Evolutionary conservation across 2,329 filamentous ascomycete species (phyloP).

Genomic region (Penicillium sp.): DNA sequence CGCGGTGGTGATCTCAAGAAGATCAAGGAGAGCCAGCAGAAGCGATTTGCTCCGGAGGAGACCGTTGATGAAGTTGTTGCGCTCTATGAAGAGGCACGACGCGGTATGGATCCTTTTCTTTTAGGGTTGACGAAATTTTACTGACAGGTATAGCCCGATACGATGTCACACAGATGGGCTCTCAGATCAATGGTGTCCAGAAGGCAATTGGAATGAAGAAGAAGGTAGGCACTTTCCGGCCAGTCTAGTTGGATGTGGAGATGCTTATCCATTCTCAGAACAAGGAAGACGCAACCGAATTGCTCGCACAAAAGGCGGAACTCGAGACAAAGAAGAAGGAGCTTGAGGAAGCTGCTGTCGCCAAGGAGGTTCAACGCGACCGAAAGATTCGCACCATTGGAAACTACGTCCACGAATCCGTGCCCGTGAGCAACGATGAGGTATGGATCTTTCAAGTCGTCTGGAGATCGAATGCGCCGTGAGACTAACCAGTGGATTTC

Average conservation of each 20-base stretch:
- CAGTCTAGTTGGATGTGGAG: not conserved
- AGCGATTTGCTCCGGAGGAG: slow-evolving; percentile 75
- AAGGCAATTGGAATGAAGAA: slow-evolving; percentile 91
- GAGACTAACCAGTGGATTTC: not conserved
- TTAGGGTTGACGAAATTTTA: not conserved
- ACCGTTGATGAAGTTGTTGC: slow-evolving; percentile 87
- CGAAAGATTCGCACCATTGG: slow-evolving; percentile 80
- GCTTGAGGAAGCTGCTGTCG: slow-evolving; percentile 68
- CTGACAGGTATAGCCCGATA: slow-evolving; percentile 59
- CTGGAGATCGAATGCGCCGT: not conserved
- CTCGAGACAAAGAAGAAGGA: slow-evolving; percentile 80
- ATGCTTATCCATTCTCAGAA: slow-evolving; percentile 48
- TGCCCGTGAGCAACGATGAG: slow-evolving; percentile 80
- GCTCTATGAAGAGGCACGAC: slow-evolving; percentile 80
- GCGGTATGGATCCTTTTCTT: slow-evolving; percentile 51
- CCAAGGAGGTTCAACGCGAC: slow-evolving; percentile 72
- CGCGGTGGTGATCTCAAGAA: slow-evolving; percentile 87
- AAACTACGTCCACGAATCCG: slow-evolving; percentile 86
- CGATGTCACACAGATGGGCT: slow-evolving; percentile 73
- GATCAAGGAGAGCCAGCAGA: slow-evolving; percentile 87
- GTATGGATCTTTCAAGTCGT: slow-evolving; percentile 36
- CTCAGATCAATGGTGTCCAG: slow-evolving; percentile 82
- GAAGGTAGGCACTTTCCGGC: slow-evolving; percentile 57
- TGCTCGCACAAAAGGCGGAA: slow-evolving; percentile 73
- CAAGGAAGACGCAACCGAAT: slow-evolving; percentile 80